Percentiles rank a stretch among this genome's conserved stretches.
phyloP scores from a whole-genome alignment of 352 stramenopile species.

The Phytophthora chlamydospora region DNA sequence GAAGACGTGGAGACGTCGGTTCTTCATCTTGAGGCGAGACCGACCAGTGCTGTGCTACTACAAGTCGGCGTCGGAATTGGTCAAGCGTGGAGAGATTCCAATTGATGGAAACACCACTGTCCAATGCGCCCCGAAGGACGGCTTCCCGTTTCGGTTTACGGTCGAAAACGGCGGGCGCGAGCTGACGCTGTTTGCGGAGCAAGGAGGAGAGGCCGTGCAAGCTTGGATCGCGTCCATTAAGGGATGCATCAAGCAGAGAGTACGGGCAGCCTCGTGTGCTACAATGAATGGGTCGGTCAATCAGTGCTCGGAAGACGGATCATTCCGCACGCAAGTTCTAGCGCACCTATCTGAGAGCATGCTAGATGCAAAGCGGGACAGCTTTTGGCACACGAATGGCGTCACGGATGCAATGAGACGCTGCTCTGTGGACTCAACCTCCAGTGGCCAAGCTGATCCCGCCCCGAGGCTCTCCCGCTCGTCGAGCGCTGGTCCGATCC shows the following conservation, averaged over 20 bases:
- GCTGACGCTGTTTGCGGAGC: slow-evolving; percentile 74
- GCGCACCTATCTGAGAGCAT: slow-evolving; percentile 45
- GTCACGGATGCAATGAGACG: slow-evolving; percentile 72
- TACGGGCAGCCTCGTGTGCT: slow-evolving; percentile 22
- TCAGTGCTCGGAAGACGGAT: slow-evolving; percentile 38
- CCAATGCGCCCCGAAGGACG: slow-evolving; percentile 48
- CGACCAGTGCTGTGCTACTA: slow-evolving; percentile 83
- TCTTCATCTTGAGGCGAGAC: slow-evolving; percentile 85
- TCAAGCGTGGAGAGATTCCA: slow-evolving; percentile 79
- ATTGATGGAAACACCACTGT: slow-evolving; percentile 71
- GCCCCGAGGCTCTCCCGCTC: slow-evolving; percentile 61
- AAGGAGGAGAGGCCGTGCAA: slow-evolving; percentile 55
- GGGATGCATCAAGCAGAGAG: slow-evolving; percentile 48
- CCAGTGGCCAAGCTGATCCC: slow-evolving; percentile 65
- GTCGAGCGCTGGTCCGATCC: slow-evolving; percentile 67
- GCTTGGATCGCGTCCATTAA: slow-evolving; percentile 73
- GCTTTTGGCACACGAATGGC: slow-evolving; percentile 22
- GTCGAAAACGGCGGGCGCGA: slow-evolving; percentile 72
- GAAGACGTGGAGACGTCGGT: slow-evolving; percentile 86
- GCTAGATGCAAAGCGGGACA: slow-evolving; percentile 45
- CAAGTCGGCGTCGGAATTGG: slow-evolving; percentile 72
- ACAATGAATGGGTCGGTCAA: slow-evolving; percentile 45
- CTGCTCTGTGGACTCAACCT: slow-evolving; percentile 63
- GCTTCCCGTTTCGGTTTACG: slow-evolving; percentile 66
- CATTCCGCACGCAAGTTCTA: slow-evolving; percentile 39